A percentile compares a stretch with the other conserved stretches of the same genome.
These are phyloP conservation scores for Rubroboletus pulcherrimus DNA, from an alignment of 768 basidiomycete species.

Conservation along the genomic window DNA sequence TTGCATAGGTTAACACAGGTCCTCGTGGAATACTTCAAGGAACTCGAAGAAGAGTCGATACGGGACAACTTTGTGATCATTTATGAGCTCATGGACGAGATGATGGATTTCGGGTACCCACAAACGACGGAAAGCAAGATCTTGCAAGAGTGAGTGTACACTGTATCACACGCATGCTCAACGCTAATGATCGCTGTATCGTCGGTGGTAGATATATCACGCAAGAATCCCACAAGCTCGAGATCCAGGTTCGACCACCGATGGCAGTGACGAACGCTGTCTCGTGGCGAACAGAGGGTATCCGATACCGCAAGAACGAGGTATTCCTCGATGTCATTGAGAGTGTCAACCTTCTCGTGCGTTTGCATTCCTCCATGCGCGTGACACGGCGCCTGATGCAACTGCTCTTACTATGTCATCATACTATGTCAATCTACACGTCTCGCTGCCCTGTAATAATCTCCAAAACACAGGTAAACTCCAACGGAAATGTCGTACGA, in stretches of 20 bases:
- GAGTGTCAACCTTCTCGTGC: slow-evolving; percentile 90
- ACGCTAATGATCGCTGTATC: background rate
- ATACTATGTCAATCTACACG: background rate
- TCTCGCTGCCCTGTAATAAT: background rate
- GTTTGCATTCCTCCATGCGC: slow-evolving; percentile 24
- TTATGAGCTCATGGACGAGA: slow-evolving; percentile 97
- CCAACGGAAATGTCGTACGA: slow-evolving; percentile 93
- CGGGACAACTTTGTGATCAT: slow-evolving; percentile 99
- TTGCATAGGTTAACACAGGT: slow-evolving; percentile 91
- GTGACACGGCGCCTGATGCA: background rate
- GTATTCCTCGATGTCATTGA: slow-evolving; percentile 99
- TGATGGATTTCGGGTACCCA: slow-evolving; percentile 99
- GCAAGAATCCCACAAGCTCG: slow-evolving; percentile 96
- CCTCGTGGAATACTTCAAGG: slow-evolving; percentile 98
- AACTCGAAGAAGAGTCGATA: slow-evolving; percentile 98
- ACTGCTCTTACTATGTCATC: background rate
- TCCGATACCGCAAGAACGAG: slow-evolving; percentile 97
- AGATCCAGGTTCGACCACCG: slow-evolving; percentile 87
- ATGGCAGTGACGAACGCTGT: slow-evolving; percentile 98
- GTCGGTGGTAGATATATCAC: slow-evolving; percentile 77
- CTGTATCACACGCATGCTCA: background rate
- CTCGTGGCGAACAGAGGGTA: slow-evolving; percentile 97
- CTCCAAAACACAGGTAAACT: slow-evolving; percentile 68
- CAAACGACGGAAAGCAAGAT: slow-evolving; percentile 99
- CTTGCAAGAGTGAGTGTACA: slow-evolving; percentile 74